phyloP scores from a whole-genome alignment of 345 rosid species.

The Populus euphratica region DNA sequence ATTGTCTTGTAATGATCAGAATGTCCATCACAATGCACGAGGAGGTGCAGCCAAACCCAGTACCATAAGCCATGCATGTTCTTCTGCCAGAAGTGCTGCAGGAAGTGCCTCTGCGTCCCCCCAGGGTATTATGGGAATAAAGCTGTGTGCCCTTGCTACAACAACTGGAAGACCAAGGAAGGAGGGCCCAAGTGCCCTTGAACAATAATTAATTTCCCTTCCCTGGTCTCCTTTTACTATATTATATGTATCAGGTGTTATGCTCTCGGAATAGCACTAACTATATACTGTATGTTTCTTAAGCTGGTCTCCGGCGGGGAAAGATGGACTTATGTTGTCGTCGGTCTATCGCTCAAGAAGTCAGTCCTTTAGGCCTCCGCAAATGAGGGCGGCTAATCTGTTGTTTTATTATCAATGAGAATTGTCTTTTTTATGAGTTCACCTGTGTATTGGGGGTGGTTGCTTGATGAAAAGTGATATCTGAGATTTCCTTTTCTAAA shows the following conservation, averaged over 20 bases:
- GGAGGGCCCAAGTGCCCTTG: constrained; percentile 34
- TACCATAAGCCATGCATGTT: constrained; percentile 38
- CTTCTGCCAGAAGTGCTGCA: constrained; percentile 33
- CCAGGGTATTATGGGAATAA: constrained; percentile 19
- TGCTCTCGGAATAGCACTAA: not conserved
- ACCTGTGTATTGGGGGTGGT: not conserved
- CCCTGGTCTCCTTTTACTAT: not conserved
- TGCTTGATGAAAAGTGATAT: not conserved
- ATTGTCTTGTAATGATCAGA: constrained; percentile 40
- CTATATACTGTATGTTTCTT: not conserved
- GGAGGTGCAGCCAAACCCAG: constrained; percentile 29
- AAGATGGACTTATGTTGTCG: too few relatives aligned
- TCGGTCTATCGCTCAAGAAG: not conserved
- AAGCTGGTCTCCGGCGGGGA: not conserved
- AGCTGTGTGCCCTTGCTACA: constrained; percentile 33
- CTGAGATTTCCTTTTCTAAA: not conserved
- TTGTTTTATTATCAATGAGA: constrained; percentile 19
- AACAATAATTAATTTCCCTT: not conserved
- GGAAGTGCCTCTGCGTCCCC: constrained; percentile 29
- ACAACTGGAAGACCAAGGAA: constrained; percentile 36
- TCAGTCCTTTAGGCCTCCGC: constrained; percentile 24
- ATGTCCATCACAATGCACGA: constrained; percentile 44
- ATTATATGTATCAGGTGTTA: not conserved
- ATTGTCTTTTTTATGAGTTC: not conserved
- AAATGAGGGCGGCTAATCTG: constrained; percentile 36